Base-by-base conservation (phyloP, 371 early-diverging fungal genomes). In the Mucor ambiguus region DNA sequence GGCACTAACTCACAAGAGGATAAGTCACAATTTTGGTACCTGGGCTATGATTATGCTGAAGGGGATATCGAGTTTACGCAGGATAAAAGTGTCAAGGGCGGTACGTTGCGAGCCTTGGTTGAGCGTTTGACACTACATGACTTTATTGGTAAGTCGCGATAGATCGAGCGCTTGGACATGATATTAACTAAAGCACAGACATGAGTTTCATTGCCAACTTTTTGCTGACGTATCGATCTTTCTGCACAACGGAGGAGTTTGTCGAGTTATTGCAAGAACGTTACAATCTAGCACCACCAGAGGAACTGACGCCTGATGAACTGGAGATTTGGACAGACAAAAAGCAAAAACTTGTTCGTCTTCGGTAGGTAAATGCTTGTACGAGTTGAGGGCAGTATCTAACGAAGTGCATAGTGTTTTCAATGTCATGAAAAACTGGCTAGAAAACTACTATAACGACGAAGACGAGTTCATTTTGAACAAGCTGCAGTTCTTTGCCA, bases 51-150 rank as follows among this genome's bases (percentile, higher is more conserved):
- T 67, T 92, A 93, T 65, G 73, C 80, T 3, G 86, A 83, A 26
- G 79, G 86, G 10, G 95, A 94, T 24, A 85, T 96, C 60, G 80
- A 90, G 8, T 88, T 94, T 77, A 90, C 89, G 61, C 85, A 85
- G 74, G 96, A 96, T 35, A 90, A 90, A 8, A 80, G 79, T 58
- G 89, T 97, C 61, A 91, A 89, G 69, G 95, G 94, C 54, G 96
- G 96, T 26, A 96, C 95, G 8, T 79, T 96, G 48, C 75, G 82
- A 10, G 93, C 94, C 0, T 77, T 97, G 52, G 89, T 96, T 5
- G 97, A 96, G 78, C 85, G 93, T 7, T 81, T 97, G 63, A 96
- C 96, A 2, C 80, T 91, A 8, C 97, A 96, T 67, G 93, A 95
- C 60, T 75, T 68, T 16, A 75, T 78, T 7, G 84, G 83, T 80